phyloP scores from a whole-genome alignment of 345 rosid genomes.

The Pistacia integerrima region DNA sequence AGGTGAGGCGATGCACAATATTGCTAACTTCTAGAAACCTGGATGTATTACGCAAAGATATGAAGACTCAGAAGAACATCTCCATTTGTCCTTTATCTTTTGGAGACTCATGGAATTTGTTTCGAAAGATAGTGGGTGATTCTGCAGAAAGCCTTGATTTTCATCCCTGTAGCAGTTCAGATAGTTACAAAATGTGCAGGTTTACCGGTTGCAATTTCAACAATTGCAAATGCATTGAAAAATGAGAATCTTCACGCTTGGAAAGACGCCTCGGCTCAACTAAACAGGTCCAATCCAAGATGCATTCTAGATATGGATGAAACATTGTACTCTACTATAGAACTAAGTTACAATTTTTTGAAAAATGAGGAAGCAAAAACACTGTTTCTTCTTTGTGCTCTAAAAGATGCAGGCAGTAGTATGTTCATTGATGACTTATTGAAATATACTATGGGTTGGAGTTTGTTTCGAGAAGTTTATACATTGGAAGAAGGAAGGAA shows the following conservation, averaged over 20 bases:
- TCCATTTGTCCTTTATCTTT: neutral
- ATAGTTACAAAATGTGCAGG: slow-evolving; percentile 15
- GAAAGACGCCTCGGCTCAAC: slow-evolving; percentile 10
- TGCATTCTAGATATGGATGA: neutral
- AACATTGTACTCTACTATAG: neutral
- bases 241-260: neutral
- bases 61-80: slow-evolving; percentile 12
- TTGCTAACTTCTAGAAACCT: slow-evolving; percentile 25
- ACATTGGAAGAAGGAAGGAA: neutral
- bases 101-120: slow-evolving; percentile 20
- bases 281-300: neutral
- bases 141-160: neutral
- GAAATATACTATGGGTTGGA: slow-evolving; percentile 17
- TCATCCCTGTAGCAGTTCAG: neutral
- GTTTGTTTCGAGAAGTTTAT: slow-evolving; percentile 7
- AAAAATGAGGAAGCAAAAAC: neutral
- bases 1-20: slow-evolving; percentile 18
- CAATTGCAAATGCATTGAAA: slow-evolving; percentile 21
- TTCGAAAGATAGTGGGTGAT: neutral
- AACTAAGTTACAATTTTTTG: neutral
- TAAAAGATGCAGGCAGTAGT: neutral
- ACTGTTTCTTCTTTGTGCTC: neutral
- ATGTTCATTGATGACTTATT: neutral
- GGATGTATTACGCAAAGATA: slow-evolving; percentile 9
- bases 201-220: slow-evolving; percentile 15